Percentiles rank a stretch among this genome's conserved stretches.
Evolutionary conservation across 805 yeast species (phyloP).

Genomic region (Myxozyma monticola): DNA sequence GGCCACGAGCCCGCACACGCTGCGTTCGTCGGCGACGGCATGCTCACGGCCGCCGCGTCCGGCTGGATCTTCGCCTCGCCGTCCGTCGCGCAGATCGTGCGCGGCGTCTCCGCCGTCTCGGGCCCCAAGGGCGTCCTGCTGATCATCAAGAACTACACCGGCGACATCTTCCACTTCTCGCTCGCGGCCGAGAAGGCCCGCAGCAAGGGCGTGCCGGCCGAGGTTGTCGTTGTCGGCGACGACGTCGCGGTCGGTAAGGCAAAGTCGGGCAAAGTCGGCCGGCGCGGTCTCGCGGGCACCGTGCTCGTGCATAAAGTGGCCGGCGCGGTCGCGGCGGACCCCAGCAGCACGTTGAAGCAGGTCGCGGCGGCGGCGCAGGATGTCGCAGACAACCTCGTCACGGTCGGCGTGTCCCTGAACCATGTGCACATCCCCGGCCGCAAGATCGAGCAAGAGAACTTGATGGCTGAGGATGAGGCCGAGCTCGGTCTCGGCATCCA

Average conservation of each 20-base stretch:
- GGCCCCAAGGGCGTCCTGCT: conserved; percentile 61
- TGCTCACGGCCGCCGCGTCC: conserved; percentile 82
- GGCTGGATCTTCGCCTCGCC: conserved; percentile 96
- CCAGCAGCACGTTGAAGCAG: conserved; percentile 49
- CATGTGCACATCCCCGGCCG: conserved; percentile 90
- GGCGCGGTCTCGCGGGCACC: conserved; percentile 94
- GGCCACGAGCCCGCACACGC: conserved; percentile 96
- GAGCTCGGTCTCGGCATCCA: conserved; percentile 97
- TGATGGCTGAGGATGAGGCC: conserved; percentile 60
- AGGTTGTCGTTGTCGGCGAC: conserved; percentile 78
- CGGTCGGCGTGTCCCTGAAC: conserved; percentile 86
- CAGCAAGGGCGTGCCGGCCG: conserved; percentile 69
- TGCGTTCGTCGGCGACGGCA: conserved; percentile 83
- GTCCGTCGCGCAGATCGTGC: conserved; percentile 79
- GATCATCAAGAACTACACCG: conserved; percentile 89
- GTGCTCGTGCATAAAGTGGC: conserved; percentile 79
- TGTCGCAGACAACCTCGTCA: conserved; percentile 67
- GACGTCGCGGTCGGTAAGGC: conserved; percentile 93
- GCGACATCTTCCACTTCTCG: conserved; percentile 91
- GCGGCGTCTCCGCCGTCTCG: conserved; percentile 50
- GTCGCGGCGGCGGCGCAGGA: conserved; percentile 60
- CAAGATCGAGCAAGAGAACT: conserved; percentile 48
- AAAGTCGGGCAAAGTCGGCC: conserved; percentile 88
- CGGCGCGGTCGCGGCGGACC: conserved; percentile 65
- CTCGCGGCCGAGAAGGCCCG: conserved; percentile 86